Base-by-base conservation (phyloP, 805 yeast species). In the Cyberlindnera amylophila region DNA sequence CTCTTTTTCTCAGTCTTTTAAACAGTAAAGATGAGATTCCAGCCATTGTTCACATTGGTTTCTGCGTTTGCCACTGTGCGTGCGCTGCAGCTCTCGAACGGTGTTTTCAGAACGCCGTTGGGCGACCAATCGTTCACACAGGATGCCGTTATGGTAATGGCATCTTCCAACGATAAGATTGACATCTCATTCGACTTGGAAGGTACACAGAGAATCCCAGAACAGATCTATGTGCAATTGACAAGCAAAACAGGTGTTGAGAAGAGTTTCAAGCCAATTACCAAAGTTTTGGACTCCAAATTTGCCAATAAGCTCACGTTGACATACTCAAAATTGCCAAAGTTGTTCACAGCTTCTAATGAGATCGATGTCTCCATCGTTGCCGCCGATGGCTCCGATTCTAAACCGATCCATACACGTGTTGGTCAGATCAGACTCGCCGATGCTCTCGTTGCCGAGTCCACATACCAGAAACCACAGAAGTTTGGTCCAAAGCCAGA, bases 401-500 rank as follows among this genome's bases (percentile, higher is more conserved):
- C 40, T 8, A 13, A 38, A 18, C 50, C 52, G 19, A 34, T 49
- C 38, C 23, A 34, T 26, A 21, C 39, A 6, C 42, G 44, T 14
- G 42, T 57, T 32, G 59, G 58, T 2, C 47, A 50, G n/a, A 41
- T 58, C 30, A 44, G 49, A 30, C 36, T 54, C 17, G 41, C 57
- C 2, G 44, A 47, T 9, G 44, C 40, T 1, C 49, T 58, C 15
- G 44, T 49, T 14, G 36, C 45, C 3, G 23, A 45, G 35, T 42
- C 54, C 6, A 28, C 36, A 4, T 46, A 50, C 34, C 24, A 28
- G 6, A 51, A 49, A 30, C 37, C 54, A 8, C 45, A 47, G 30
- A 55, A 48, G 43, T 55, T 52, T 31, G 55, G 47, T 9, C 34
- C 48, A 13, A 48, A 52, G 41, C 54, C 54, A 11, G 62, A 58